Evolutionary conservation across 106 monocot species (phyloP).

Genomic region (Platanthera zijinensis): DNA sequence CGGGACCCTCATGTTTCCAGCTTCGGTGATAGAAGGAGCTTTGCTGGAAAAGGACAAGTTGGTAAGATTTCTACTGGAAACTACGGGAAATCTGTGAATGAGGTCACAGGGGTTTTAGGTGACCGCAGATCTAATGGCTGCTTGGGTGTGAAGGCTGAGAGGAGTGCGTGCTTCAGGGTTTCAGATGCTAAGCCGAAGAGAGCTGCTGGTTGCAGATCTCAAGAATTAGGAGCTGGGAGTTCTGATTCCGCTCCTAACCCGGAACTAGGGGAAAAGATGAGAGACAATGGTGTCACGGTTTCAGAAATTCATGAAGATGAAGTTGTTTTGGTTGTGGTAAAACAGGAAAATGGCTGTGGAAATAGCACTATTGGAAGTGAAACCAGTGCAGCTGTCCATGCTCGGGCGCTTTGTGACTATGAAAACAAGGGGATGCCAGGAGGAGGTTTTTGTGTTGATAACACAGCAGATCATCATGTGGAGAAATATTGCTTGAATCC

Average conservation of each 20-base stretch:
- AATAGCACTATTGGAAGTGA: not conserved
- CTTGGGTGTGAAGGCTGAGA: not conserved
- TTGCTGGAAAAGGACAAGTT: constrained; percentile 1
- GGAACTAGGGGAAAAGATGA: not conserved
- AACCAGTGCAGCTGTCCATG: not conserved
- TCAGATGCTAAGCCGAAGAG: constrained; percentile 3
- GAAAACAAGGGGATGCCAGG: not conserved
- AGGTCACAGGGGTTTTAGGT: not conserved
- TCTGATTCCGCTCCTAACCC: not conserved
- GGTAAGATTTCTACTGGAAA: constrained; percentile 3
- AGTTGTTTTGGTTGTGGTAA: not conserved
- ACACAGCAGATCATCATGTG: not conserved
- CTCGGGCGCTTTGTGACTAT: not conserved
- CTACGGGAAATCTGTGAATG: not conserved
- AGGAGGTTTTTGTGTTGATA: not conserved
- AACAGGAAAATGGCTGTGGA: not conserved
- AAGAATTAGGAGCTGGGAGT: not conserved
- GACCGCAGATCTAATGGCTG: constrained; percentile 1
- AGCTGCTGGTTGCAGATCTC: not conserved
- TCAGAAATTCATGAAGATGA: not conserved
- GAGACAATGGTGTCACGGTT: not conserved
- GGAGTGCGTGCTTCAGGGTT: not conserved
- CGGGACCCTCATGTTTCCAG: constrained; percentile 23
- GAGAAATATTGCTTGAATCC: constrained; percentile 11
- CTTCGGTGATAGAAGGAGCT: constrained; percentile 7